A percentile compares a stretch with the other conserved stretches of the same genome.
phyloP scores from a whole-genome alignment of 345 rosid genomes.

The Murraya paniculata region DNA sequence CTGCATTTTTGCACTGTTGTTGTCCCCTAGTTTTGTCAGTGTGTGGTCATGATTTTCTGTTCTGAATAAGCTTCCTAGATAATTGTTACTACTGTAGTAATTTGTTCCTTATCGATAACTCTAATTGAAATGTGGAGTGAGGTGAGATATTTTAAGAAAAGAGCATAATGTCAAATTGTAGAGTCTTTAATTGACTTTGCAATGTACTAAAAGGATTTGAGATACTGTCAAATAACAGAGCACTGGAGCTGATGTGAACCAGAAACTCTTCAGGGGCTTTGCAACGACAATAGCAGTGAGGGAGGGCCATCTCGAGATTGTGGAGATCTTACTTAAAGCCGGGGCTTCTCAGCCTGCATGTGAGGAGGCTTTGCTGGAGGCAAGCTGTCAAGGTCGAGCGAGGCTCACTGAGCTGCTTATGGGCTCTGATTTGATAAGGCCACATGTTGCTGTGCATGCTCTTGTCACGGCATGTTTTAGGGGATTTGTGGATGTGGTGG shows the following conservation, averaged over 20 bases:
- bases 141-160: neutral
- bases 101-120: constrained; percentile 14
- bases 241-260: constrained; percentile 90
- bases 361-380: constrained; percentile 87
- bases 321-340: constrained; percentile 82
- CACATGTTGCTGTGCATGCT: constrained; percentile 86
- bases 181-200: constrained; percentile 12
- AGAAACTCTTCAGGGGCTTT: constrained; percentile 86
- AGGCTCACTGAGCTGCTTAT: constrained; percentile 68
- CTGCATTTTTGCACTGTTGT: constrained; percentile 16
- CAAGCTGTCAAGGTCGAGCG: constrained; percentile 78
- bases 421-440: constrained; percentile 82
- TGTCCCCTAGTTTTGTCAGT: constrained; percentile 22
- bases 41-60: constrained; percentile 25
- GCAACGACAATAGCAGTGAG: constrained; percentile 93
- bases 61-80: constrained; percentile 25
- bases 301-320: constrained; percentile 78
- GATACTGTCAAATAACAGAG: constrained; percentile 47
- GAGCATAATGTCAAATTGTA: neutral
- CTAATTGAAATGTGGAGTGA: constrained; percentile 7
- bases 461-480: constrained; percentile 83
- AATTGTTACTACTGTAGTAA: neutral
- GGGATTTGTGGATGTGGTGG: constrained; percentile 75
- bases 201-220: constrained; percentile 21
- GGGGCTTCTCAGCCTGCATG: constrained; percentile 94